A percentile compares a stretch with the other conserved stretches of the same genome.
phyloP scores from a whole-genome alignment of 2,329 filamentous ascomycete species.

The Aspergillus versicolor region DNA sequence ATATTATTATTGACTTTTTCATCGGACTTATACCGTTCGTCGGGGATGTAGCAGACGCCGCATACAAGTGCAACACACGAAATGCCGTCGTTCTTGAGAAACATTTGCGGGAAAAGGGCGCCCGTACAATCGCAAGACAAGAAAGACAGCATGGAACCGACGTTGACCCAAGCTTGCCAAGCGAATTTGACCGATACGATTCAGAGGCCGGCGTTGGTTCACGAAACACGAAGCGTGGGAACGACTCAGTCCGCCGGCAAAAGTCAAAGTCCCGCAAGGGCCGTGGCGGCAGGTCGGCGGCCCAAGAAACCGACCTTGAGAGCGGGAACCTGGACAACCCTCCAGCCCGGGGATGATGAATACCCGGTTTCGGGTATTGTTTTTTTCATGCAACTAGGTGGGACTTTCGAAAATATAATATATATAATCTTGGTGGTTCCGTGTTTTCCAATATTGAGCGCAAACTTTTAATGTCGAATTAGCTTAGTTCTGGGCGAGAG shows the following conservation, averaged over 20 bases:
- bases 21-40: conserved; percentile 54
- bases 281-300: conserved; percentile 32
- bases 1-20: conserved; percentile 59
- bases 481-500: conserved; percentile 33
- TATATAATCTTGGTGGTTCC: neutral
- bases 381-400: neutral
- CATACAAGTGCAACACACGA: conserved; percentile 50
- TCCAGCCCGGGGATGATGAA: conserved; percentile 14
- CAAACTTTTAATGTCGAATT: conserved; percentile 13
- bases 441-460: neutral
- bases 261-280: conserved; percentile 18
- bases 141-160: conserved; percentile 23
- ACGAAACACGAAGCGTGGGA: conserved; percentile 15
- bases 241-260: conserved; percentile 24
- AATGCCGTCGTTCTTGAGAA: conserved; percentile 48
- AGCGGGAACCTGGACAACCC: conserved; percentile 27
- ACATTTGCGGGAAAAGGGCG: conserved; percentile 42
- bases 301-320: conserved; percentile 30
- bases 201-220: conserved; percentile 24
- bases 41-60: conserved; percentile 48
- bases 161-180: conserved; percentile 38
- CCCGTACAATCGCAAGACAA: conserved; percentile 30
- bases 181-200: conserved; percentile 39
- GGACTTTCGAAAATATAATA: neutral
- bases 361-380: conserved; percentile 12